These are phyloP conservation scores for Lepidium aucheri DNA, from an alignment of 345 rosid species.

Conservation along the genomic window DNA sequence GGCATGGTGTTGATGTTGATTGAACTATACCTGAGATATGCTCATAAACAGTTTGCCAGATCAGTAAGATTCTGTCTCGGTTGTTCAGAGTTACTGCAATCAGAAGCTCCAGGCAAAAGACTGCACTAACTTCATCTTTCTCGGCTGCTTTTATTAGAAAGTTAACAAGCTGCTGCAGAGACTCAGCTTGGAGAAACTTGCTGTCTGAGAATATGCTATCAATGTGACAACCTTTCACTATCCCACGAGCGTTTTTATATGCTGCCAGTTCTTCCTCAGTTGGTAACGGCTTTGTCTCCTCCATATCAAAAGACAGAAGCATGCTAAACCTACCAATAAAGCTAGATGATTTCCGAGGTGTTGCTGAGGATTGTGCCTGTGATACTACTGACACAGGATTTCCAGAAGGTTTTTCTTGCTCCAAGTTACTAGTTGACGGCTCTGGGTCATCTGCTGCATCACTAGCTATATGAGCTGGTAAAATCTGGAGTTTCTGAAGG, in stretches of 20 bases:
- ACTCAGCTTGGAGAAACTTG: constrained; percentile 69
- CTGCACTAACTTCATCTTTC: constrained; percentile 44
- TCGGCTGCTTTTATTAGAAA: constrained; percentile 47
- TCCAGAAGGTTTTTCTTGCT: constrained; percentile 29
- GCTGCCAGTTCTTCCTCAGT: constrained; percentile 56
- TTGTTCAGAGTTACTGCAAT: constrained; percentile 58
- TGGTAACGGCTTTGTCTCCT: constrained; percentile 51
- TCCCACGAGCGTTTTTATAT: constrained; percentile 40
- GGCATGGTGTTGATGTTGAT: constrained; percentile 47
- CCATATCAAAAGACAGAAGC: constrained; percentile 57
- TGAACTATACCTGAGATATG: constrained; percentile 58
- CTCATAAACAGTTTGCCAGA: constrained; percentile 62
- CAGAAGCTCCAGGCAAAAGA: constrained; percentile 64
- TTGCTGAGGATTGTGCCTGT: constrained; percentile 21
- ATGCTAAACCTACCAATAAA: constrained; percentile 64
- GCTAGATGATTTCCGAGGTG: constrained; percentile 44
- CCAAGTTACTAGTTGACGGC: constrained; percentile 35
- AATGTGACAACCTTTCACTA: constrained; percentile 48
- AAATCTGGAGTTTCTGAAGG: constrained; percentile 60
- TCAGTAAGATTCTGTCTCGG: constrained; percentile 60
- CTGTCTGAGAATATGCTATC: constrained; percentile 66
- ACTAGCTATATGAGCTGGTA: constrained; percentile 48
- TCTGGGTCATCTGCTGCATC: constrained; percentile 55
- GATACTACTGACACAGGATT: constrained; percentile 25
- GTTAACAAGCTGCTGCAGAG: constrained; percentile 50